Base-by-base conservation (phyloP, 2,329 filamentous ascomycete genomes). In the Acarospora socialis region DNA sequence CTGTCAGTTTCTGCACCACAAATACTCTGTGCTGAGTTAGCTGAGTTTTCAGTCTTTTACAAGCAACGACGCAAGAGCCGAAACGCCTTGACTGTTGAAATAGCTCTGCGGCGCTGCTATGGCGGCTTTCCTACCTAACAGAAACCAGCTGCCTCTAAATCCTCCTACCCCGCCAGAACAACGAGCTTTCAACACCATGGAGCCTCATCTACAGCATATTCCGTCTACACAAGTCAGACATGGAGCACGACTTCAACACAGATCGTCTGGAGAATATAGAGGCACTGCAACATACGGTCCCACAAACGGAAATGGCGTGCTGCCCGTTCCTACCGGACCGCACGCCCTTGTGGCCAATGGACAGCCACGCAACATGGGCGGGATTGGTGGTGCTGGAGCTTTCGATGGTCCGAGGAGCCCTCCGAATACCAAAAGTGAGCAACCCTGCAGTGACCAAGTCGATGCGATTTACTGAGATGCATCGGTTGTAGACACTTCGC, bases 401-500 rank as follows among this genome's bases (percentile, higher is more conserved):
- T 46, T 45, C 20, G 43, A 46, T 10, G 37, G 41, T 7, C 37
- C 43, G 12, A 33, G 43, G 27, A 46, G 43, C 26, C 43, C 43
- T 14, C 43, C 43, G 4, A 40, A 39, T 18, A 38, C 40, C 5
- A 46, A 46, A 20, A 46, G 40, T 43, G 31, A 15, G 32, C 18
- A 17, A 17, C 12, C 7, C n/a, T 10, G 12, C 29, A 21, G 15
- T 18, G 14, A 21, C 19, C 25, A 19, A 17, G 27, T 16, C 18
- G 20, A 29, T 7, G 23, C 15, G 13, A 39, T 26, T 30, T 17
- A 7, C 15, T 6, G 7, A 28, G 13, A 18, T 13, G 22, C 28
- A 13, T 21, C 18, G 20, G 23, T 19, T 30, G 30, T 41, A 94
- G 87, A 93, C 57, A 93, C 90, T 12, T 80, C 86, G 40, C 90